Evolutionary conservation across 176 grass and related monocot species (phyloP).

Genomic region (Phoenix dactylifera): DNA sequence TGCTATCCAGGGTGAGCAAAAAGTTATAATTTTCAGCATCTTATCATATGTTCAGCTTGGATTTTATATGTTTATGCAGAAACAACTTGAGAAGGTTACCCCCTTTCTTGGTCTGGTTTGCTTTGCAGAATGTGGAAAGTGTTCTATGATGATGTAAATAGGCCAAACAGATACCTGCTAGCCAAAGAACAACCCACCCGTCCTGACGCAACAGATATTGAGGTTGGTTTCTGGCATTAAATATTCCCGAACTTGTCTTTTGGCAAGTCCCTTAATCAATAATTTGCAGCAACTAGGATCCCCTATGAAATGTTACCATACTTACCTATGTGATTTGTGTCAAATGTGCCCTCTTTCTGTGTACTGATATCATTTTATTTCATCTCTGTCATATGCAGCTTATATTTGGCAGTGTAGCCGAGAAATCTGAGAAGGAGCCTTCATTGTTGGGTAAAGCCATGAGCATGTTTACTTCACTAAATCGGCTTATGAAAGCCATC

Average conservation of each 20-base stretch:
- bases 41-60: slow-evolving; percentile 1
- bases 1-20: slow-evolving; percentile 70
- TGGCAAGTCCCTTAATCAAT: no score
- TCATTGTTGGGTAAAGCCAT: slow-evolving; percentile 66
- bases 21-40: neutral
- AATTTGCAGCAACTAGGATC: no score
- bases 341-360: neutral
- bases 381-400: slow-evolving; percentile 26
- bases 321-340: neutral
- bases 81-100: neutral
- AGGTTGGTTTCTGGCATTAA: slow-evolving; percentile 32
- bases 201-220: slow-evolving; percentile 77
- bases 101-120: slow-evolving; percentile 11
- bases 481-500: slow-evolving; percentile 69
- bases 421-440: slow-evolving; percentile 45
- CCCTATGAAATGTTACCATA: no score
- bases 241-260: no score
- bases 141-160: slow-evolving; percentile 72
- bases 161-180: slow-evolving; percentile 80
- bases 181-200: slow-evolving; percentile 52
- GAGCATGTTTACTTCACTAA: slow-evolving; percentile 59
- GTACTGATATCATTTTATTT: neutral
- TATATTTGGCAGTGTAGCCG: slow-evolving; percentile 52
- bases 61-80: neutral
- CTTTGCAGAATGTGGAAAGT: slow-evolving; percentile 77